phyloP scores from a whole-genome alignment of 2,329 filamentous ascomycete species.

The Colletotrichum sp. region DNA sequence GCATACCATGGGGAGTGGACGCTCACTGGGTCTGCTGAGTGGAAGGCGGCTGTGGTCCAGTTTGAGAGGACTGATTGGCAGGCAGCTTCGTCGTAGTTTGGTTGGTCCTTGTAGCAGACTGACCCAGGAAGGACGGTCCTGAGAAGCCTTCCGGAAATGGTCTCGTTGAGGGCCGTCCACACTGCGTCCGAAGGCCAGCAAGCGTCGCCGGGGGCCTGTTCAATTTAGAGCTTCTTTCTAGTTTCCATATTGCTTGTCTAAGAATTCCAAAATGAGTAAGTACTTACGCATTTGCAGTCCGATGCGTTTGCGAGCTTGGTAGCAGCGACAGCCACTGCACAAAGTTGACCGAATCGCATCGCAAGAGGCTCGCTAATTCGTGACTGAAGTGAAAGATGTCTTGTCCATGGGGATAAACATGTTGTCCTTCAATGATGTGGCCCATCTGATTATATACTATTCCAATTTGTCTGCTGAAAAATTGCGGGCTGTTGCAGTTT shows the following conservation, averaged over 20 bases:
- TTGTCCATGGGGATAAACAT: neutral
- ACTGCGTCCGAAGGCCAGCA: slow-evolving; percentile 45
- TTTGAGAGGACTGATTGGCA: slow-evolving; percentile 41
- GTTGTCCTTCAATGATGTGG: neutral
- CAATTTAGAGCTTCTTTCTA: fast-evolving
- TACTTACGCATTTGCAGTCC: neutral
- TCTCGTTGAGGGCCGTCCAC: slow-evolving; percentile 57
- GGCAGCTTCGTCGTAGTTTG: slow-evolving; percentile 43
- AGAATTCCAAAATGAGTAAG: neutral
- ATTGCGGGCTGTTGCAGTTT: neutral
- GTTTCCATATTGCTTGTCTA: neutral
- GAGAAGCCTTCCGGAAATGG: slow-evolving; percentile 55
- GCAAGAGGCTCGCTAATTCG: neutral
- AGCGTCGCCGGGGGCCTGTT: slow-evolving; percentile 32
- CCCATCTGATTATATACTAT: neutral
- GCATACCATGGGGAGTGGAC: slow-evolving; percentile 31
- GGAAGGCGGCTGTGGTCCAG: slow-evolving; percentile 39
- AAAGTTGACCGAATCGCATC: neutral
- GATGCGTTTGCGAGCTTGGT: neutral
- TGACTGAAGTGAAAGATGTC: neutral
- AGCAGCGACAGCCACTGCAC: neutral
- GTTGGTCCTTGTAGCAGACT: slow-evolving; percentile 26
- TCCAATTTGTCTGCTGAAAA: neutral
- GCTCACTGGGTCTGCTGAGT: slow-evolving; percentile 22
- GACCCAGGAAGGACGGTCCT: slow-evolving; percentile 55